Conservation (phyloP, 768 basidiomycete species). For the Suillus fuscotomentosus region DNA sequence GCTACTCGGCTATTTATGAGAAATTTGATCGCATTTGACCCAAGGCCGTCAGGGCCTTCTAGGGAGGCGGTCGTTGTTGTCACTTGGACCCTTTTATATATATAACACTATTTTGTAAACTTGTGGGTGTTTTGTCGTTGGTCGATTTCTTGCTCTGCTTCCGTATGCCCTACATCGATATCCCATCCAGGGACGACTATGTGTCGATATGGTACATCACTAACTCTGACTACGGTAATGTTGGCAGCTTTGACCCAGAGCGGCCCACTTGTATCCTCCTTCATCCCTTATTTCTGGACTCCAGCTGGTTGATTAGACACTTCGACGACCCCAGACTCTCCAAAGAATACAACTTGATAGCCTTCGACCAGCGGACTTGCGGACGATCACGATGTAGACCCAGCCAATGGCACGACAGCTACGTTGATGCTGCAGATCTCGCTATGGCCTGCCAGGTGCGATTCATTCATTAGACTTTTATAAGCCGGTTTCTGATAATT, state of each 20-base stretch:
- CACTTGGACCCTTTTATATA: slow-evolving; percentile 10
- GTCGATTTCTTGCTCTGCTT: slow-evolving; percentile 2
- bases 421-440: slow-evolving; percentile 79
- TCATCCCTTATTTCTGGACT: slow-evolving; percentile 68
- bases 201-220: slow-evolving; percentile 73
- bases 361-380: slow-evolving; percentile 67
- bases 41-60: slow-evolving; percentile 13
- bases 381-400: slow-evolving; percentile 58
- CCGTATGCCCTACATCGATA: slow-evolving; percentile 68
- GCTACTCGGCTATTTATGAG: slow-evolving; percentile 18
- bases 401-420: slow-evolving; percentile 62
- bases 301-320: slow-evolving; percentile 64
- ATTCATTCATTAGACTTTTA: background rate
- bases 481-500: background rate
- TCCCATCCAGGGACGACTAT: slow-evolving; percentile 61
- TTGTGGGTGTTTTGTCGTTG: slow-evolving; percentile 1
- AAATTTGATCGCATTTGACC: slow-evolving; percentile 15
- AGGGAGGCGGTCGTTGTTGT: background rate
- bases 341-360: slow-evolving; percentile 63
- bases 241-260: slow-evolving; percentile 62
- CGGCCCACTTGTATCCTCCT: slow-evolving; percentile 69
- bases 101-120: slow-evolving; percentile 15
- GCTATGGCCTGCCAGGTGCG: slow-evolving; percentile 63
- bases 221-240: slow-evolving; percentile 56
- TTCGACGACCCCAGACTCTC: slow-evolving; percentile 65